Conservation (phyloP, 1,284 basidiomycete species). For the Grifola frondosa region DNA sequence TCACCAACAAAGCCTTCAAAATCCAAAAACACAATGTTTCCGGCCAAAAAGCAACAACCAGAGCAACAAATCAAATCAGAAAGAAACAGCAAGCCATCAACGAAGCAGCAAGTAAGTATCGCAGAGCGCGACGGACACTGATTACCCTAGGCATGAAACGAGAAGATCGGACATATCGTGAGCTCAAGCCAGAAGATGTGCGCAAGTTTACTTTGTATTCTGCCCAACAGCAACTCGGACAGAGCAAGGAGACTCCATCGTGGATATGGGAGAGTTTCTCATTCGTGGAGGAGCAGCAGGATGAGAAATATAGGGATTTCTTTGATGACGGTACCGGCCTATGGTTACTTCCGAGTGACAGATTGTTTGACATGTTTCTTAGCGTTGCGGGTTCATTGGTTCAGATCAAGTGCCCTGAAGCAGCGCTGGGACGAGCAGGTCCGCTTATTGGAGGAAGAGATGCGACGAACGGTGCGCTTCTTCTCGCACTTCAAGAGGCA, state of each 20-base stretch:
- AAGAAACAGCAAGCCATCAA: not conserved
- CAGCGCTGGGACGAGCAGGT: not conserved
- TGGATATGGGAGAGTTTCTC: conserved; percentile 13
- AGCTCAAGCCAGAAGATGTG: not conserved
- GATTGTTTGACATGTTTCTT: no score
- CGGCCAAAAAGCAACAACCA: not conserved
- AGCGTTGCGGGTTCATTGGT: conserved; percentile 7
- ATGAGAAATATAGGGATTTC: not conserved
- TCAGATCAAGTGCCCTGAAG: not conserved
- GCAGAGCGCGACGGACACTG: not conserved
- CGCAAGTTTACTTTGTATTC: not conserved
- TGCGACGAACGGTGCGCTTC: conserved; percentile 1
- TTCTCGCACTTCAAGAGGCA: no score
- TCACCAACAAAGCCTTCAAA: conserved; percentile 1
- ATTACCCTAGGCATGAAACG: conserved; percentile 1
- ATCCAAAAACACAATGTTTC: no score
- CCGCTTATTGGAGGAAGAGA: not conserved
- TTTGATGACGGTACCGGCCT: conserved; percentile 1
- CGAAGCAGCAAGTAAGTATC: not conserved
- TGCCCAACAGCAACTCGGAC: not conserved
- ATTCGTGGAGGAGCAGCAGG: not conserved
- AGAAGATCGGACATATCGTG: not conserved
- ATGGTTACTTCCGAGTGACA: no score
- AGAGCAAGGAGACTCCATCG: conserved; percentile 3
- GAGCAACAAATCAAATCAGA: not conserved